Conservation (phyloP, 2,329 filamentous ascomycete species). For the Nemania diffusa region DNA sequence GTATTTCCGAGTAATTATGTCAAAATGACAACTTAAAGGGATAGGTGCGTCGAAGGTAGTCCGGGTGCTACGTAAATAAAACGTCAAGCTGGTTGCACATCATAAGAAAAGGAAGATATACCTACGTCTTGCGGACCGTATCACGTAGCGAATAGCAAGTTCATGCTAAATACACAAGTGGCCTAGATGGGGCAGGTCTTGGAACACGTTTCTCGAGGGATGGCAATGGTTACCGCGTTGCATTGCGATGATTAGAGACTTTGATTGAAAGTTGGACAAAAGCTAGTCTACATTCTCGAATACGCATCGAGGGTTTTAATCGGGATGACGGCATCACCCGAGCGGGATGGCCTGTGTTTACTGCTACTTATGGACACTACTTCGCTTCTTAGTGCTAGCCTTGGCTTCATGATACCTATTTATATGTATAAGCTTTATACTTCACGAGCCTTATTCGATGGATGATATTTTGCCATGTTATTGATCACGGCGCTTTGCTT, state of each 20-base stretch:
- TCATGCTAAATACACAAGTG: not conserved
- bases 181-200: not conserved
- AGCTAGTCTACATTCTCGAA: not conserved
- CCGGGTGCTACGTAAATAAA: not conserved
- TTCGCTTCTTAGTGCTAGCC: slow-evolving; percentile 6
- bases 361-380: not conserved
- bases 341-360: slow-evolving; percentile 8
- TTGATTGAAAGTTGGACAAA: not conserved
- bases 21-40: slow-evolving; percentile 64
- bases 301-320: slow-evolving; percentile 1
- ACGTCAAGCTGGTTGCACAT: not conserved
- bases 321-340: not conserved
- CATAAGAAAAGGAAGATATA: not conserved
- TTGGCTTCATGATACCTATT: slow-evolving; percentile 22
- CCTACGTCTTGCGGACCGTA: not conserved
- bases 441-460: too few species aligned
- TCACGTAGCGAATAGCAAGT: not conserved
- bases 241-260: not conserved
- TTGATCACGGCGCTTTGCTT: not conserved
- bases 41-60: not conserved
- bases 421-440: not conserved
- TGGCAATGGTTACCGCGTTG: not conserved
- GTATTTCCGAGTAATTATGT: slow-evolving; percentile 91
- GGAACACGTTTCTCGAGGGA: not conserved
- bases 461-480: not conserved